Evolutionary conservation across 2,329 filamentous ascomycete genomes (phyloP).

Genomic region (Penicillium rolfsii): DNA sequence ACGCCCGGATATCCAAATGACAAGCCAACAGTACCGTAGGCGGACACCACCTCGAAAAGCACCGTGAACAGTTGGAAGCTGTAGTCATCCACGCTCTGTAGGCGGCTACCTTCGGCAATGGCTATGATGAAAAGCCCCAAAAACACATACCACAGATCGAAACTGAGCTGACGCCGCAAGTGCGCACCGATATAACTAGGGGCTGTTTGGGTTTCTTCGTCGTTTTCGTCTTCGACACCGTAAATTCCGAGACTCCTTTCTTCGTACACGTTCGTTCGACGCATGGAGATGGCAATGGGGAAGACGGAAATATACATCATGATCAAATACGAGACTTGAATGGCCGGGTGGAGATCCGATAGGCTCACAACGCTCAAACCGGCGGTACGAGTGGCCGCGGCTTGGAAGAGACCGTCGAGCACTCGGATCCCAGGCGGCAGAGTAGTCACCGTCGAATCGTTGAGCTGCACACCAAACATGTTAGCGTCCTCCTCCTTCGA

Average conservation of each 20-base stretch:
- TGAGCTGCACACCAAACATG: conserved; percentile 57
- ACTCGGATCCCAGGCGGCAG: conserved; percentile 75
- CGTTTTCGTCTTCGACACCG: conserved; percentile 64
- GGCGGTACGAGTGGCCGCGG: conserved; percentile 84
- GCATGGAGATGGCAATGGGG: conserved; percentile 92
- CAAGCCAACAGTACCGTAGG: conserved; percentile 92
- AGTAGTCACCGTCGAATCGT: conserved; percentile 68
- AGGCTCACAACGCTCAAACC: conserved; percentile 85
- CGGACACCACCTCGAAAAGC: conserved; percentile 85
- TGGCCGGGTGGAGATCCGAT: conserved; percentile 77
- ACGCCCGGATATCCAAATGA: conserved; percentile 77
- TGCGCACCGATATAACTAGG: conserved; percentile 89
- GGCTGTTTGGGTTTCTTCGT: conserved; percentile 59
- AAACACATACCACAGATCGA: conserved; percentile 97
- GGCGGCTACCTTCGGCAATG: conserved; percentile 77
- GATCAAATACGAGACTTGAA: conserved; percentile 91
- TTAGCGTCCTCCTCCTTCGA: conserved; percentile 18
- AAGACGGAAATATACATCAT: conserved; percentile 99
- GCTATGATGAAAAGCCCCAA: conserved; percentile 89
- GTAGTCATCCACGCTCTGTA: conserved; percentile 64
- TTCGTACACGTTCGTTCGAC: conserved; percentile 94
- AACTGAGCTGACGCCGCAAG: conserved; percentile 89
- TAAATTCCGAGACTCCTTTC: conserved; percentile 69
- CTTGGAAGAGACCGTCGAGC: conserved; percentile 87
- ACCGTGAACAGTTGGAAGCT: conserved; percentile 68